These are phyloP conservation scores for Coniophora puteana DNA, from an alignment of 1,284 basidiomycete genomes.

Conservation along the genomic window DNA sequence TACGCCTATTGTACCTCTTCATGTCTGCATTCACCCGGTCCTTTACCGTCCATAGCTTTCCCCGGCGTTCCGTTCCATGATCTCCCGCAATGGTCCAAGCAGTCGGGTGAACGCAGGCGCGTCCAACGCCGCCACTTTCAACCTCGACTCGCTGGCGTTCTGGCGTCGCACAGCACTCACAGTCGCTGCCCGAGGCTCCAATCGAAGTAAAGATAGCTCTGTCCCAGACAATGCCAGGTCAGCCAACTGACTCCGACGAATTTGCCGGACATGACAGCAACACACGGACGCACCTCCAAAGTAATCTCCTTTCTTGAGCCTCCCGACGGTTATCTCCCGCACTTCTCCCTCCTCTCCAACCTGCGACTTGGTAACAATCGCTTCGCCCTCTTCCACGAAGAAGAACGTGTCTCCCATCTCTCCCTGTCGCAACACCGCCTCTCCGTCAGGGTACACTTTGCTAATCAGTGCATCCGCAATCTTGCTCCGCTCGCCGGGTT, in stretches of 20 bases:
- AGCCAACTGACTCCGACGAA: conserved; percentile 6
- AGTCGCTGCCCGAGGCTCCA: conserved; percentile 89
- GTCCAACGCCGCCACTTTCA: conserved; percentile 92
- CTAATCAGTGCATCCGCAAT: conserved; percentile 95
- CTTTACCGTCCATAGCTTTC: conserved; percentile 48
- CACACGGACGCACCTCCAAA: conserved; percentile 78
- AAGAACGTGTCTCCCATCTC: conserved; percentile 97
- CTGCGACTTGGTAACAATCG: conserved; percentile 80
- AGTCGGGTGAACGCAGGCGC: conserved; percentile 93
- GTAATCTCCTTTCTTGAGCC: conserved; percentile 89
- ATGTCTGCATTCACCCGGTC: too few relatives aligned
- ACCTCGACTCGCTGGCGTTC: conserved; percentile 51
- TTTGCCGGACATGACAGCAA: background rate
- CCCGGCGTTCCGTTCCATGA: conserved; percentile 82
- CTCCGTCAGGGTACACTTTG: conserved; percentile 77
- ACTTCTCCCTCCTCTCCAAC: conserved; percentile 55
- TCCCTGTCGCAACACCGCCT: conserved; percentile 87
- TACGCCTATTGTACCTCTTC: too few relatives aligned
- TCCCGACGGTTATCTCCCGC: conserved; percentile 70
- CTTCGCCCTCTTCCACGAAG: conserved; percentile 92
- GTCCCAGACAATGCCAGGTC: conserved; percentile 9
- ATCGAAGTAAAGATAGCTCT: conserved; percentile 83
- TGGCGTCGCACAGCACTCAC: conserved; percentile 74
- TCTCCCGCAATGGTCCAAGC: conserved; percentile 85
- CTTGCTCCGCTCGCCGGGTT: conserved; percentile 89